These are phyloP conservation scores for Cordyceps tenuipes DNA, from an alignment of 2,329 filamentous ascomycete species.

Conservation along the genomic window DNA sequence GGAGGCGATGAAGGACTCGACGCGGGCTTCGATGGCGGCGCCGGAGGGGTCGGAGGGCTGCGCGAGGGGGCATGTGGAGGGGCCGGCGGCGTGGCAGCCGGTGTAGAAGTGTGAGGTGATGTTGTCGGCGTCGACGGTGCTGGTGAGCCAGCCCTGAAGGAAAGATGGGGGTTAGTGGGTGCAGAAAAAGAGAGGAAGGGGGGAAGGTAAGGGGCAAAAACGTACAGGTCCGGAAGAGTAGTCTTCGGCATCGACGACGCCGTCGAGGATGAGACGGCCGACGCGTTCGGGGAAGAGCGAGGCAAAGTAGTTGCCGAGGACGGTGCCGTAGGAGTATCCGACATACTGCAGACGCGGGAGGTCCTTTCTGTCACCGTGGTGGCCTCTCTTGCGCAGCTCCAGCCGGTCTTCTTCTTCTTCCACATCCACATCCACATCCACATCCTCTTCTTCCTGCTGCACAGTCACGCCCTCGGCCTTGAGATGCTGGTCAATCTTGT, in stretches of 20 bases:
- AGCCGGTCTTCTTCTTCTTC: neutral
- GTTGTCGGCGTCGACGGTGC: conserved; percentile 24
- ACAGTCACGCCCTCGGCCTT: neutral
- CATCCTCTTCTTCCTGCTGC: neutral
- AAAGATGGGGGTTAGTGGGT: neutral
- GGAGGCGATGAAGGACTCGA: conserved; percentile 19
- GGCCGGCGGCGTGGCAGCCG: conserved; percentile 19
- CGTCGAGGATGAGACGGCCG: conserved; percentile 27
- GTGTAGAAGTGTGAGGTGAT: conserved; percentile 22
- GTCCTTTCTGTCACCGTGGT: neutral
- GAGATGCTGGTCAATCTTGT: conserved; percentile 21
- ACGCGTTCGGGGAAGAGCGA: conserved; percentile 19
- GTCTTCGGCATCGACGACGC: conserved; percentile 21
- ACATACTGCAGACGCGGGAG: conserved; percentile 29
- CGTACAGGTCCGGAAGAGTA: conserved; percentile 18
- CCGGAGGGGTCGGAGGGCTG: conserved; percentile 15
- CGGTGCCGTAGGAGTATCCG: conserved; percentile 32
- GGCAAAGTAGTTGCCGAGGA: conserved; percentile 15
- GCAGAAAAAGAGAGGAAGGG: neutral
- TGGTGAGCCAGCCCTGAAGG: conserved; percentile 22
- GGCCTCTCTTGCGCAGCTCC: neutral
- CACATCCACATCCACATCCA: too few relatives aligned
- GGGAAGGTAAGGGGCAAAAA: neutral
- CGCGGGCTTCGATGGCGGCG: conserved; percentile 19
- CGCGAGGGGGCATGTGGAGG: conserved; percentile 19